Conservation (phyloP, 1,284 basidiomycete genomes). For the Boletellus deceptivus region DNA sequence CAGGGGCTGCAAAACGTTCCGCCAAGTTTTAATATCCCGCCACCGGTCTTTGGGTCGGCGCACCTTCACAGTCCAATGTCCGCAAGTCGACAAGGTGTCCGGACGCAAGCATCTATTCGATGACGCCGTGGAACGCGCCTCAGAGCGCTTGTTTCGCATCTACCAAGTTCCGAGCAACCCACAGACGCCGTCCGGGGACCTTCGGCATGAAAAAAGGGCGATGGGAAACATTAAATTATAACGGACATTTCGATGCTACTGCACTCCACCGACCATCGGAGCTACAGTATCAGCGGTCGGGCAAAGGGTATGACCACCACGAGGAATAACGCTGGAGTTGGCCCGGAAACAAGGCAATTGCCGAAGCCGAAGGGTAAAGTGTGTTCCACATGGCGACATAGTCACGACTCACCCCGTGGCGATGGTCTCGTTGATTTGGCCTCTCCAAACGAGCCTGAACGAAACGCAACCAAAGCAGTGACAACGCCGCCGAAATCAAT, state of each 20-base stretch:
- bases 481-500: no score
- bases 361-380: constrained; percentile 5
- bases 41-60: background rate
- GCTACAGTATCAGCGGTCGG: constrained; percentile 15
- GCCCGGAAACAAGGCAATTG: constrained; percentile 9
- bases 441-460: constrained; percentile 11
- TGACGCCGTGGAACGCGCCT: constrained; percentile 17
- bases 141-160: constrained; percentile 20
- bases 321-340: constrained; percentile 11
- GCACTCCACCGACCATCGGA: constrained; percentile 27
- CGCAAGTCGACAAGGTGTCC: background rate
- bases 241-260: constrained; percentile 28
- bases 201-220: constrained; percentile 16
- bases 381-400: no score
- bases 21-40: constrained; percentile 19
- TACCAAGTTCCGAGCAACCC: constrained; percentile 15
- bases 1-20: constrained; percentile 8
- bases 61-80: constrained; percentile 19
- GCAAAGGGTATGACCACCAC: background rate
- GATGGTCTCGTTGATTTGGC: constrained; percentile 19
- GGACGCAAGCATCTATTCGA: constrained; percentile 21
- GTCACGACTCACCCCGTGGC: no score
- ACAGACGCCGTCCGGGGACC: background rate
- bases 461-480: no score
- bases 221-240: constrained; percentile 13